A percentile compares a stretch with the other conserved stretches of the same genome.
Evolutionary conservation across 768 basidiomycete species (phyloP).

Genomic region (Psilocybe cyanescens): DNA sequence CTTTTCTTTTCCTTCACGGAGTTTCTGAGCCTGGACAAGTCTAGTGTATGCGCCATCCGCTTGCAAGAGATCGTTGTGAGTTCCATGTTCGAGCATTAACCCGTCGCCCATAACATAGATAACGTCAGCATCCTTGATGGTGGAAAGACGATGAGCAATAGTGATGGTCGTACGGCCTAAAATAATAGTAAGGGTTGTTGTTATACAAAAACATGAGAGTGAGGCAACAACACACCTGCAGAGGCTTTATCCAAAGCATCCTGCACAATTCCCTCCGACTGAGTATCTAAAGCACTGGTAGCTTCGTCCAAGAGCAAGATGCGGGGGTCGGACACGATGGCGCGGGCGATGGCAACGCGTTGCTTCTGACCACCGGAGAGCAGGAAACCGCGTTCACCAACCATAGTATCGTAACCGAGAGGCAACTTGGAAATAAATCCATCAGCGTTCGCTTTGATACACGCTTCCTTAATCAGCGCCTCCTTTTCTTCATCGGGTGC

Average conservation of each 20-base stretch:
- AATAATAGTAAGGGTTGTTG: neutral
- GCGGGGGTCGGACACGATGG: slow-evolving; percentile 85
- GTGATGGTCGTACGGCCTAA: slow-evolving; percentile 79
- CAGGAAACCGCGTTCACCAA: slow-evolving; percentile 87
- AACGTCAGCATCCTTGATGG: slow-evolving; percentile 82
- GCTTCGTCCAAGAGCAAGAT: slow-evolving; percentile 91
- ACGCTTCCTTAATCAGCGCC: slow-evolving; percentile 79
- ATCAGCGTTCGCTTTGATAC: slow-evolving; percentile 88
- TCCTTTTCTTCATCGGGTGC: slow-evolving; percentile 76
- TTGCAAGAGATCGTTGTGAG: slow-evolving; percentile 69
- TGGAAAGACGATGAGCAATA: slow-evolving; percentile 80
- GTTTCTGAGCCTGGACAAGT: slow-evolving; percentile 78
- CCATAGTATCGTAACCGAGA: slow-evolving; percentile 83
- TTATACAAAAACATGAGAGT: neutral
- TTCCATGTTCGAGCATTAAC: slow-evolving; percentile 78
- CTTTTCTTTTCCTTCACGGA: slow-evolving; percentile 58
- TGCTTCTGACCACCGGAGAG: slow-evolving; percentile 89
- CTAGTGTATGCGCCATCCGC: slow-evolving; percentile 70
- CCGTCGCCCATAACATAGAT: slow-evolving; percentile 94
- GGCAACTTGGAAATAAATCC: slow-evolving; percentile 86
- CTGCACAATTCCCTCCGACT: slow-evolving; percentile 87
- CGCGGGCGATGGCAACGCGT: slow-evolving; percentile 88
- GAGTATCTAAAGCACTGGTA: slow-evolving; percentile 86
- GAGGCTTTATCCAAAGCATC: slow-evolving; percentile 89
- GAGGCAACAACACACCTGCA: slow-evolving; percentile 42